phyloP scores from a whole-genome alignment of 2,329 filamentous ascomycete genomes.

The Diaporthe citri region DNA sequence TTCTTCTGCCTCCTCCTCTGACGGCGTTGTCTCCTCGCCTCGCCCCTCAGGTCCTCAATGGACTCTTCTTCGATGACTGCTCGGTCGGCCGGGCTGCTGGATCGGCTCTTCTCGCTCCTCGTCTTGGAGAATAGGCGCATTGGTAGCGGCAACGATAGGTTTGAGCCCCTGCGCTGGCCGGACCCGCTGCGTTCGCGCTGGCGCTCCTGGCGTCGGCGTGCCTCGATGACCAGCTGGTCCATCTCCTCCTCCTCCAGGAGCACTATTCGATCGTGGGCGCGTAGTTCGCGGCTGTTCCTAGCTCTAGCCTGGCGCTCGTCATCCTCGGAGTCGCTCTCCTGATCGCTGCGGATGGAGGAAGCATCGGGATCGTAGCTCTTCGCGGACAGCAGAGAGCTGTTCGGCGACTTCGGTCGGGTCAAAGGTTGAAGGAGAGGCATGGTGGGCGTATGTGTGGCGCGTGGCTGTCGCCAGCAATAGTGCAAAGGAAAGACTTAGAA shows the following conservation, averaged over 20 bases:
- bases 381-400: conserved; percentile 70
- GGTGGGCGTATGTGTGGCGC: conserved; percentile 30
- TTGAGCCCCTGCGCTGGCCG: conserved; percentile 49
- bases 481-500: conserved; percentile 23
- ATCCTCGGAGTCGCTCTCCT: conserved; percentile 83
- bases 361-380: conserved; percentile 77
- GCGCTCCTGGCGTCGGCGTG: conserved; percentile 59
- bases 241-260: conserved; percentile 82
- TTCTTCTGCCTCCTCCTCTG: conserved; percentile 66
- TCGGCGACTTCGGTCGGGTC: conserved; percentile 39
- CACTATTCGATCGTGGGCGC: conserved; percentile 77
- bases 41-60: conserved; percentile 61
- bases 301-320: conserved; percentile 75
- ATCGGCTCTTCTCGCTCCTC: conserved; percentile 52
- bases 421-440: conserved; percentile 40
- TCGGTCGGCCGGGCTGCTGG: conserved; percentile 54
- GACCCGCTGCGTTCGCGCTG: conserved; percentile 62
- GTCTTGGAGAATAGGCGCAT: conserved; percentile 57
- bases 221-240: conserved; percentile 69
- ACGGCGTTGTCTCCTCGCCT: conserved; percentile 64
- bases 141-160: conserved; percentile 64
- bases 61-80: conserved; percentile 50
- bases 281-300: conserved; percentile 77
- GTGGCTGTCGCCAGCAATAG: conserved; percentile 35
- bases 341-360: conserved; percentile 75